A percentile compares a stretch with the other conserved stretches of the same genome.
These are phyloP conservation scores for Mycosphaerelloides madeirae DNA, from an alignment of 2,329 filamentous ascomycete genomes.

Conservation along the genomic window DNA sequence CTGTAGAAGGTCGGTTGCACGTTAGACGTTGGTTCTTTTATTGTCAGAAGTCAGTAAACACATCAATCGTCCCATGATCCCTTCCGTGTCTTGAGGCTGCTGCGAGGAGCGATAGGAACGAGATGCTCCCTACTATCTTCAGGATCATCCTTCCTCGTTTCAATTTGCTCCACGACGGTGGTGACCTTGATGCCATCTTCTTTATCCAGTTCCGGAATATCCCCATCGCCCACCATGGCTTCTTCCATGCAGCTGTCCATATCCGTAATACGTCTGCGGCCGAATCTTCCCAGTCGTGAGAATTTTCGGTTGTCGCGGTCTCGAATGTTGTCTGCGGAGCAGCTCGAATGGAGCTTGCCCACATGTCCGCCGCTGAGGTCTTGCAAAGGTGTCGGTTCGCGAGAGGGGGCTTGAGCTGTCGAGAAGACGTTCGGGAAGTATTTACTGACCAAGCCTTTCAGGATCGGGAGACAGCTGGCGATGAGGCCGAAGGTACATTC, in stretches of 20 bases:
- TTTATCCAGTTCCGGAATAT: background rate
- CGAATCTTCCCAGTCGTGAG: too few species aligned
- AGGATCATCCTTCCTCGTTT: background rate
- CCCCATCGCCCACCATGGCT: background rate
- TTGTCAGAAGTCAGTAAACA: too few species aligned
- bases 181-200: constrained; percentile 1
- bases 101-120: background rate
- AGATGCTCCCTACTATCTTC: constrained; percentile 3
- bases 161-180: constrained; percentile 4
- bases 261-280: too few species aligned
- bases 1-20: too few species aligned
- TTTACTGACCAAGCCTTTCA: constrained; percentile 1
- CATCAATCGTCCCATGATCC: too few species aligned
- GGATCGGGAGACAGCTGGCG: constrained; percentile 1
- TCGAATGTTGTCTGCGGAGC: too few species aligned
- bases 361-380: too few species aligned
- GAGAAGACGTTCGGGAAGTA: constrained; percentile 4
- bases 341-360: too few species aligned
- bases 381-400: too few species aligned
- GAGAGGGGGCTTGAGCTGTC: background rate
- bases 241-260: background rate
- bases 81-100: too few species aligned
- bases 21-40: too few species aligned
- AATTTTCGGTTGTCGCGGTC: too few species aligned
- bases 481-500: constrained; percentile 3